Evolutionary conservation across 176 grass and related monocot species (phyloP).

Genomic region (Rhynchospora tenuis): DNA sequence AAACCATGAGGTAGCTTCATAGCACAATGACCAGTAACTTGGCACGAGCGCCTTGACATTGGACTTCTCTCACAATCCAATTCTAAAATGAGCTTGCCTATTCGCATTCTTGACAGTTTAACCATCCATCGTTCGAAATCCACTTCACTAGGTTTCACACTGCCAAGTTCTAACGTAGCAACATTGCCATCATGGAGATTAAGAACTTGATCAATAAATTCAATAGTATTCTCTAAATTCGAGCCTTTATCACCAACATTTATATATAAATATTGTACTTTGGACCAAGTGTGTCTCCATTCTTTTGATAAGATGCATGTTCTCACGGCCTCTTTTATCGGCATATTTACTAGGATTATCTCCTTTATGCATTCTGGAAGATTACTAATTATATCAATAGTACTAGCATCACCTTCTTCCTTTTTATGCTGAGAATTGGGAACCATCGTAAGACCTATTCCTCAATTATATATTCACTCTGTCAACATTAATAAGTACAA

Average conservation of each 20-base stretch:
- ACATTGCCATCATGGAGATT: not conserved
- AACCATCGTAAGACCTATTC: not conserved
- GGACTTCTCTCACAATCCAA: not conserved
- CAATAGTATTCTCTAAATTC: not conserved
- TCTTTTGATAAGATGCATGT: not conserved
- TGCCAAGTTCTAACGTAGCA: not conserved
- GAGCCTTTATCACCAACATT: not conserved
- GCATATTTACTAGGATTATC: constrained; percentile 6
- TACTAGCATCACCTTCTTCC: not conserved
- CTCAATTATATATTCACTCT: too few species aligned
- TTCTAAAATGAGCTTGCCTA: not conserved
- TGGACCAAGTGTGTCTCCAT: not conserved
- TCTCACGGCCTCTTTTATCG: constrained; percentile 1
- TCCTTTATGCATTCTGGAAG: not conserved
- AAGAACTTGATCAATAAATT: not conserved
- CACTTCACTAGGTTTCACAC: not conserved
- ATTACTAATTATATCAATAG: not conserved
- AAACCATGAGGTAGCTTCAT: not conserved
- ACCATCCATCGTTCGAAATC: not conserved
- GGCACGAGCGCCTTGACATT: not conserved
- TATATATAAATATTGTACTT: not conserved
- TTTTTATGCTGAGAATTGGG: not conserved
- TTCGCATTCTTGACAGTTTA: not conserved
- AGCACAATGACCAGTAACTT: not conserved
- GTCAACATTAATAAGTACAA: too few species aligned